Evolutionary conservation across 2,329 filamentous ascomycete genomes (phyloP).

Genomic region (Esteya vermicola): DNA sequence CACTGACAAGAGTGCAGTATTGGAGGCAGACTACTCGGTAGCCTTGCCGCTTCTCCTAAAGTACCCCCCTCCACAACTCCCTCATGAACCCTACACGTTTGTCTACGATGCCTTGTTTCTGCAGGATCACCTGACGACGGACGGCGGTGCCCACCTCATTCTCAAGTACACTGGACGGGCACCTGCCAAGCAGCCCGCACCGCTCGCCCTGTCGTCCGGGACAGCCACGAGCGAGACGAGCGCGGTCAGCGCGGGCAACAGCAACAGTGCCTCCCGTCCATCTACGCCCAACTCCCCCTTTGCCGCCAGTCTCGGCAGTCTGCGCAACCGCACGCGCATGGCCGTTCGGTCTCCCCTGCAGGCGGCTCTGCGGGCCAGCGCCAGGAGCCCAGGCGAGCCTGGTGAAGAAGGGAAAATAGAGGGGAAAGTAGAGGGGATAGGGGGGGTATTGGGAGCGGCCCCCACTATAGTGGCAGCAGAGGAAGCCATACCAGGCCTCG

Average conservation of each 20-base stretch:
- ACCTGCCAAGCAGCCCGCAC: slow-evolving; percentile 5
- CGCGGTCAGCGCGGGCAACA: neutral
- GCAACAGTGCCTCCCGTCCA: slow-evolving; percentile 4
- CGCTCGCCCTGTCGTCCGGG: slow-evolving; percentile 8
- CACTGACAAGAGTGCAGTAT: slow-evolving; percentile 33
- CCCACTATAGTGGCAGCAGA: too few species aligned
- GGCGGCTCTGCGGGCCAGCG: neutral
- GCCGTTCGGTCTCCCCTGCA: slow-evolving; percentile 28
- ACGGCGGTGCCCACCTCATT: slow-evolving; percentile 52
- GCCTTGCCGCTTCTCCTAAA: slow-evolving; percentile 71
- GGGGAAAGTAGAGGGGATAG: too few species aligned
- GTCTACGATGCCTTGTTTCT: slow-evolving; percentile 76
- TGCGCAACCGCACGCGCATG: slow-evolving; percentile 25
- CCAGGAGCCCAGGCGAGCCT: neutral
- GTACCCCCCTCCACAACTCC: slow-evolving; percentile 54
- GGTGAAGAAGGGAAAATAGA: too few species aligned
- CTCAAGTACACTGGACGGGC: slow-evolving; percentile 52
- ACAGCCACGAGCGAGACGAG: neutral
- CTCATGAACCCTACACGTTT: slow-evolving; percentile 60
- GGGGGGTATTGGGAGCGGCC: too few species aligned
- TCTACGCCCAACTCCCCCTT: slow-evolving; percentile 7
- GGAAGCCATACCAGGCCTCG: too few species aligned
- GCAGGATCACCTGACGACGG: slow-evolving; percentile 44
- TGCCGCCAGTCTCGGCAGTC: slow-evolving; percentile 15
- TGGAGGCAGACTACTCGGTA: slow-evolving; percentile 76